Evolutionary conservation across 2,329 filamentous ascomycete genomes (phyloP).

Genomic region (Apiospora arundinis): DNA sequence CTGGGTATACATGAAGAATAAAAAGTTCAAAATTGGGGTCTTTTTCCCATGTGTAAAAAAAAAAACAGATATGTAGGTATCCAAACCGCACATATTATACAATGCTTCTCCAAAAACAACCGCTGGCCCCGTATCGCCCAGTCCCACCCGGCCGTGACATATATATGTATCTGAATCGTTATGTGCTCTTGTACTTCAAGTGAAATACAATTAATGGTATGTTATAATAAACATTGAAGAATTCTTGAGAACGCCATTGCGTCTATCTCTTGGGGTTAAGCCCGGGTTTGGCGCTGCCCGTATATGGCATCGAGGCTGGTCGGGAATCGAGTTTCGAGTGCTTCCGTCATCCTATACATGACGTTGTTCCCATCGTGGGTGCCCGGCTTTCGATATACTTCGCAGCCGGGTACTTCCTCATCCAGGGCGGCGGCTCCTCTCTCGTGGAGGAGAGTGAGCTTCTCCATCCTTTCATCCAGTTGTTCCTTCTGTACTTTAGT

Average conservation of each 20-base stretch:
- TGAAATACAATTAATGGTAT: neutral
- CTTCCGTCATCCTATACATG: constrained; percentile 5
- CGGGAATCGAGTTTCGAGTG: constrained; percentile 22
- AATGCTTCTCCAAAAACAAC: neutral
- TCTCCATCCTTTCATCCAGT: constrained; percentile 19
- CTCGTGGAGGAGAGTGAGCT: constrained; percentile 14
- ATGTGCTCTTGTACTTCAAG: neutral
- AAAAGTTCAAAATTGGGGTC: neutral
- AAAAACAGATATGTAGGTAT: neutral
- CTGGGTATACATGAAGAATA: constrained; percentile 17
- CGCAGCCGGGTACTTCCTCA: constrained; percentile 3
- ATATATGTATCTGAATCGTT: neutral
- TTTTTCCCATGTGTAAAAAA: neutral
- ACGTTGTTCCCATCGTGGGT: neutral
- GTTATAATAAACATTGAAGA: neutral
- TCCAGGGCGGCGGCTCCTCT: neutral
- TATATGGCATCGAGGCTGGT: constrained; percentile 17
- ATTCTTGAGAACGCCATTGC: neutral
- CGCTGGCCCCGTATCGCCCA: neutral
- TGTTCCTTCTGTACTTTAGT: neutral
- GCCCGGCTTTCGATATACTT: constrained; percentile 3
- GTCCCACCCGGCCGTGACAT: neutral
- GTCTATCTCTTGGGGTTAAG: neutral
- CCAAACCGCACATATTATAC: neutral
- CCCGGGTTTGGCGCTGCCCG: neutral